Evolutionary conservation across 768 basidiomycete species (phyloP).

Genomic region (Hirschioporus abietinus): DNA sequence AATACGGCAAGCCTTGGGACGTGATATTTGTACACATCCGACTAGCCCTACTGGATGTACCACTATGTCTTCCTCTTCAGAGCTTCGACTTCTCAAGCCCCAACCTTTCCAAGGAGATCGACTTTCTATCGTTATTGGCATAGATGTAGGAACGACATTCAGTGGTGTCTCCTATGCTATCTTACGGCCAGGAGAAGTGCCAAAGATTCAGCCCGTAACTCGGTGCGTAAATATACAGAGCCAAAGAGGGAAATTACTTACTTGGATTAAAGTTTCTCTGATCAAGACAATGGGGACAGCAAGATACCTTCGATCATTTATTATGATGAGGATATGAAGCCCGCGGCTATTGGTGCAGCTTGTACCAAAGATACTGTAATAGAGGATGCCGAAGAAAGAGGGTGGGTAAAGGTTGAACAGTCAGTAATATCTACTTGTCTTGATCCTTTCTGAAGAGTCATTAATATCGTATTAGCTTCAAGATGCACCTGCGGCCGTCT

Average conservation of each 20-base stretch:
- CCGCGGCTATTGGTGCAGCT: background rate
- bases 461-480: background rate
- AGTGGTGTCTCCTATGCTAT: constrained; percentile 9
- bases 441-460: background rate
- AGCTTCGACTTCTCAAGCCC: background rate
- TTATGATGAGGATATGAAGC: constrained; percentile 3
- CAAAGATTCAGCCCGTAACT: constrained; percentile 6
- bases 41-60: background rate
- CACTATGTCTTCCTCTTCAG: background rate
- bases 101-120: background rate
- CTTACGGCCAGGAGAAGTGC: constrained; percentile 4
- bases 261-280: background rate
- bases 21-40: background rate
- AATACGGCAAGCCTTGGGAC: background rate
- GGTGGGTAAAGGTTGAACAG: constrained; percentile 4
- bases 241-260: background rate
- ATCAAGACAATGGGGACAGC: constrained; percentile 2
- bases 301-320: background rate
- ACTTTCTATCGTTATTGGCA: constrained; percentile 8
- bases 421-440: background rate
- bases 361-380: background rate
- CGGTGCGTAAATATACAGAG: background rate
- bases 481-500: constrained; percentile 2
- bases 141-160: constrained; percentile 10
- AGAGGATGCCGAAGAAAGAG: background rate